Evolutionary conservation across 129 eudicot species (phyloP).

Genomic region (Chrysanthemum lavandulifolium): DNA sequence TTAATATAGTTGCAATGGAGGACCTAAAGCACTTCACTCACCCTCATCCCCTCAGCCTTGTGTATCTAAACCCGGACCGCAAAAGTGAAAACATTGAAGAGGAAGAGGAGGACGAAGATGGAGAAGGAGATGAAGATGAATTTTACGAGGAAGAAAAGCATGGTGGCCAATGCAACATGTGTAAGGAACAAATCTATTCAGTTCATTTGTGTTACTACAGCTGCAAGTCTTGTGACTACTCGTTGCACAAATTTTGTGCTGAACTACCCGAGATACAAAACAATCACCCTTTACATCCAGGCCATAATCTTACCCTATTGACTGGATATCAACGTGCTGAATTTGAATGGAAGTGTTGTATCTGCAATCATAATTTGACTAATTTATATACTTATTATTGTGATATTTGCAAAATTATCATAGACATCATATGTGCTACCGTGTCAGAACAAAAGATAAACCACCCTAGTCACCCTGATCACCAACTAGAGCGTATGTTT

Average conservation of each 20-base stretch:
- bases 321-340: too few species aligned
- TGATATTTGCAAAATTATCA: too few species aligned
- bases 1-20: too few species aligned
- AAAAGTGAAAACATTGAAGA: neutral
- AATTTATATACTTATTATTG: too few species aligned
- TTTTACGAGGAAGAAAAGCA: constrained; percentile 18
- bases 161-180: constrained; percentile 8
- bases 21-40: neutral
- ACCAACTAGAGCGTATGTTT: neutral
- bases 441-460: neutral
- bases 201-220: constrained; percentile 7
- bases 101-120: constrained; percentile 1
- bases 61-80: neutral
- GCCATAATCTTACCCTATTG: neutral
- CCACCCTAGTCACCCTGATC: constrained; percentile 10
- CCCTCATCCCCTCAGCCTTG: constrained; percentile 7
- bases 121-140: neutral
- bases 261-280: neutral
- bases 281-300: constrained; percentile 16
- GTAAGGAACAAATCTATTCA: neutral
- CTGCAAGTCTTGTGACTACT: constrained; percentile 14
- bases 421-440: constrained; percentile 7
- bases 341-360: neutral
- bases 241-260: constrained; percentile 5
- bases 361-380: neutral